Base-by-base conservation (phyloP, 2,329 filamentous ascomycete species). In the Aspergillus felis region DNA sequence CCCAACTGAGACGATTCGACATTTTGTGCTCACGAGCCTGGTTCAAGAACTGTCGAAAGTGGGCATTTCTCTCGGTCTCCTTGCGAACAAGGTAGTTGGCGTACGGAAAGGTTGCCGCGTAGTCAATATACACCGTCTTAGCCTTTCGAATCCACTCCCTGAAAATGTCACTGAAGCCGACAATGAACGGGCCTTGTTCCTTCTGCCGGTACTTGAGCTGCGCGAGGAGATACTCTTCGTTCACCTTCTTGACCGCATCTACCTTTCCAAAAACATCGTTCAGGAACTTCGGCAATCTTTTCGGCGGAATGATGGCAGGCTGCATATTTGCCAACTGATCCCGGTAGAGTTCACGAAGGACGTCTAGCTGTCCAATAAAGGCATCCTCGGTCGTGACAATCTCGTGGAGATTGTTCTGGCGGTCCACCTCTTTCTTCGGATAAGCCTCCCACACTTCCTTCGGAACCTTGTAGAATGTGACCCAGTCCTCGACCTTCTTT, bases 111-210 rank as follows among this genome's bases (percentile, higher is more conserved):
- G 87, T 87, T 1, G 89, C 87, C 42, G 93, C 93, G 73, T 97
- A 99, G 57, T 96, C 92, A 59, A 97, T 87, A 71, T 97, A 99
- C 10, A 91, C 88, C 2, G 83, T 80, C 73, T 88, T 91, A 32
- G 94, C 94, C 74, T 97, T 97, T 61, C 94, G 86, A 61, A 97
- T 96, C 94, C 94, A 99, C 76, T 99, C 94, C 57, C 94, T 83
- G 80, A 99, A 97, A 51, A 99, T 91, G 69, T 97, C 94, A 71
- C 92, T 97, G 76, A 97, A 97, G 3, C 94, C 94, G 12, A 85
- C 82, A 57, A 99, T 88, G 87, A 92, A 99, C 0, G 94, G 94
- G 0, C 94, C 94, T 76, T 99, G 93, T 71, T 97, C 94, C 68
- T 94, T 90, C 73, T 99, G 94, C 27, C 94, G 87, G 71, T 97